Evolutionary conservation across 768 basidiomycete species (phyloP).

Genomic region (Steccherinum ochraceum): DNA sequence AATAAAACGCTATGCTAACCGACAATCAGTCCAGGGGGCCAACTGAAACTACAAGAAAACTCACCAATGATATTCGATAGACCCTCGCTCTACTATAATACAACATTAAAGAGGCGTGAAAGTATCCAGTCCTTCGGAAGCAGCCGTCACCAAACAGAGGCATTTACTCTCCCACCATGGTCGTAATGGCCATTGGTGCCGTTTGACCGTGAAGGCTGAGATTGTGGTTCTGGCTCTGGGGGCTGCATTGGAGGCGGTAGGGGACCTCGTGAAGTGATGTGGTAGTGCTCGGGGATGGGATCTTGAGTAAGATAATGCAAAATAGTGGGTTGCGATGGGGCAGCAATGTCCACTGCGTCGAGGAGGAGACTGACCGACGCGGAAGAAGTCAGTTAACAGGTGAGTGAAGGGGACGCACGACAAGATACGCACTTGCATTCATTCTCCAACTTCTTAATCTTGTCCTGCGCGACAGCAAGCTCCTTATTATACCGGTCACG

Average conservation of each 20-base stretch:
- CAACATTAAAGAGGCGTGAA: too few relatives aligned
- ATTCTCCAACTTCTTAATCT: constrained; percentile 19
- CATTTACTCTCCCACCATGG: background rate
- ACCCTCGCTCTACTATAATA: too few relatives aligned
- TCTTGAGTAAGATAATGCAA: constrained; percentile 21
- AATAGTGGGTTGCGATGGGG: constrained; percentile 20
- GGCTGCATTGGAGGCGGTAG: background rate
- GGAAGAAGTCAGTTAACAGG: background rate
- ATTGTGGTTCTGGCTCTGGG: background rate
- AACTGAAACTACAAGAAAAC: too few relatives aligned
- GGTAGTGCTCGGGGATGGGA: constrained; percentile 21
- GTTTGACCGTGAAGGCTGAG: background rate
- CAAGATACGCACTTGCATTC: constrained; percentile 22
- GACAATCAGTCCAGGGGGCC: too few relatives aligned
- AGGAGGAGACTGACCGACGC: constrained; percentile 18
- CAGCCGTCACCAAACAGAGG: background rate
- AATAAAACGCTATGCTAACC: too few relatives aligned
- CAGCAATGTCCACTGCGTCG: constrained; percentile 25
- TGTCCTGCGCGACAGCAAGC: constrained; percentile 19
- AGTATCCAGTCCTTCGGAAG: too few relatives aligned
- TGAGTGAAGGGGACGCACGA: background rate
- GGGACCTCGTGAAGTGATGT: background rate
- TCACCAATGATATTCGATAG: too few relatives aligned
- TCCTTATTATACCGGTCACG: constrained; percentile 18
- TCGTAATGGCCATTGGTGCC: background rate